Evolutionary conservation across 495 filamentous ascomycete species (phyloP), one percentile per base, ranked within the genome.

Genomic region (Aspergillus kassunensis): DNA sequence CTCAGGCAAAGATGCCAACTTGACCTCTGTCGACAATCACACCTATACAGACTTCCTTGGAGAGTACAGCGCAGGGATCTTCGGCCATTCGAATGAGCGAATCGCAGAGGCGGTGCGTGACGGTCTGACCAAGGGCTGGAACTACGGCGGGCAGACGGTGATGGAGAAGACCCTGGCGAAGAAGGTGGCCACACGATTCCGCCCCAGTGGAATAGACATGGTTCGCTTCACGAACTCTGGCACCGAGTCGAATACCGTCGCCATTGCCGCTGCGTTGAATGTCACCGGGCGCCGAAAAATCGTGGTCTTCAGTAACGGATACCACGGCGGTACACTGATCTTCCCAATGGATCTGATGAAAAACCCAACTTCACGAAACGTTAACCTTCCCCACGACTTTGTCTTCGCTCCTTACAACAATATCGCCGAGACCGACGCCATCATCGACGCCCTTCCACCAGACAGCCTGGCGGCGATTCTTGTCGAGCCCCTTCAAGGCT

Each of bases 381-480:
- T 51, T 4, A 59, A 67, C 34, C n/a, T n/a, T n/a, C 60, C 65
- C 43, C 35, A 58, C 13, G 61, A 70, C 34, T 75, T 36, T 64
- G 62, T 76, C 15, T n/a, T 75, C 18, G 73, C 62, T 1, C 54
- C 51, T 15, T 78, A 71, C 56, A 84, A 85, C 41, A 73, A 84
- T 41, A 55, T 61, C 3, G 13, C 42, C 8, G 30, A 57, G 2
- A 62, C 60, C 40, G 58, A 57, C 13, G 50, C 29, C 2, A 20
- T 40, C 20, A 53, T 83, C 0, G n/a, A n/a, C n/a, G n/a, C n/a
- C n/a, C n/a, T n/a, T n/a, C n/a, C n/a, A n/a, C n/a, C n/a, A n/a
- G n/a, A n/a, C n/a, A n/a, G n/a, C n/a, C n/a, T n/a, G n/a, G 82
- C 81, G 3, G 81, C 75, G 1, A 78, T 86, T 21, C 48, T 87